A percentile compares a stretch with the other conserved stretches of the same genome.
Conservation (phyloP, 2,329 filamentous ascomycete genomes). For the Neofusicoccum sp. region DNA sequence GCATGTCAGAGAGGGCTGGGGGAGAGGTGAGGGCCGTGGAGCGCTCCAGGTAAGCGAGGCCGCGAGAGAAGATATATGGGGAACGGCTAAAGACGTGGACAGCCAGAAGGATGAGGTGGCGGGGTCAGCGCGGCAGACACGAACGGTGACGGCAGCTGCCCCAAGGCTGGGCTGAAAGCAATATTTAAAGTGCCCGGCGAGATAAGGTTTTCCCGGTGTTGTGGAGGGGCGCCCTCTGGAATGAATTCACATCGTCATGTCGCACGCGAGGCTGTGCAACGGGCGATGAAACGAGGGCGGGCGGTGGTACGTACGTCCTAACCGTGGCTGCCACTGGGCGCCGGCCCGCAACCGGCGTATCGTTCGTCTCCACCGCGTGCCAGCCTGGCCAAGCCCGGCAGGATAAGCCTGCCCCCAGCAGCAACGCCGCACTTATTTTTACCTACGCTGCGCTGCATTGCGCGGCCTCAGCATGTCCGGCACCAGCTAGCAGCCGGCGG, state of each 20-base stretch:
- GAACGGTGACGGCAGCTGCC: background rate
- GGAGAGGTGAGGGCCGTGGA: background rate
- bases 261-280: constrained; percentile 8
- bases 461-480: background rate
- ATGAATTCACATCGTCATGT: background rate
- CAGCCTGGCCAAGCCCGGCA: no score
- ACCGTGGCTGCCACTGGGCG: background rate
- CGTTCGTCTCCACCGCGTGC: background rate
- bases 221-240: background rate
- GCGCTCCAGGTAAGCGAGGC: background rate
- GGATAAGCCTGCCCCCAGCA: no score
- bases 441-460: no score
- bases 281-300: background rate
- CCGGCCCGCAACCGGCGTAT: constrained; percentile 2
- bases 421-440: background rate
- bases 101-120: constrained; percentile 9
- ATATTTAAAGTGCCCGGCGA: background rate
- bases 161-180: background rate
- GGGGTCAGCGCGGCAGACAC: background rate
- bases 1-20: background rate
- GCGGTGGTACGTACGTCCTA: background rate
- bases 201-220: constrained; percentile 3
- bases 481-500: background rate
- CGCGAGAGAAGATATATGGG: background rate
- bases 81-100: background rate